Evolutionary conservation across 495 filamentous ascomycete genomes (phyloP), one percentile per base, ranked within the genome.

Genomic region (Neurospora sp.): DNA sequence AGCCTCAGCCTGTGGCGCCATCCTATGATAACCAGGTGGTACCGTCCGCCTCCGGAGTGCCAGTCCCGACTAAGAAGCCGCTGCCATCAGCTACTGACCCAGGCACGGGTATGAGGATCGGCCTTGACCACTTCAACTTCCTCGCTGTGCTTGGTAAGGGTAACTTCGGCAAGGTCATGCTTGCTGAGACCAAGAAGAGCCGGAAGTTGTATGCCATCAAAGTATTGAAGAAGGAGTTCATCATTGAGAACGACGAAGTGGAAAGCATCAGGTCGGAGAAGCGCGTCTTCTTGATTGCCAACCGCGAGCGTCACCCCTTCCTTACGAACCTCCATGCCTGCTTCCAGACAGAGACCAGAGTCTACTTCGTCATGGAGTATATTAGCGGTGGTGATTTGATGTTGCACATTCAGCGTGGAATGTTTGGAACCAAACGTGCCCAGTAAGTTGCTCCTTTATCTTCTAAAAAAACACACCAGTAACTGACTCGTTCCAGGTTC

Each of bases 281-380:
- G 87, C 88, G 96, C 74, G 96, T 99, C 40, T 95, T 98, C 83
- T 83, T 99, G 77, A 90, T 99, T 80, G 96, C 96, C 23, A 99
- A 99, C 84, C 96, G 97, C 82, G 96, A 98, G 78, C 92, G 93
- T 4, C 96, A 99, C 80, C 96, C 96, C 0, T 99, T 99, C 89
- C 85, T 99, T 74, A 89, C 96, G 44, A 98, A 92, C 79, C 85
- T 99, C 62, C 95, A 98, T 78, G 96, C 96, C 73, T 99, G 96
- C 86, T 99, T 99, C 89, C 96, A 99, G 84, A 99, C 96, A 0
- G 96, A 99, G 82, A 99, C 96, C 14, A 86, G 96, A 76, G 94
- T 99, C 18, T 99, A 99, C 85, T 99, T 99, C 79, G 96, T 99
- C 76, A 98, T 98, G 95, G 96, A 99, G 84, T 99, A 99, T 80